phyloP scores from a whole-genome alignment of 2,329 filamentous ascomycete genomes.

The Endoconidiophora polonica region DNA sequence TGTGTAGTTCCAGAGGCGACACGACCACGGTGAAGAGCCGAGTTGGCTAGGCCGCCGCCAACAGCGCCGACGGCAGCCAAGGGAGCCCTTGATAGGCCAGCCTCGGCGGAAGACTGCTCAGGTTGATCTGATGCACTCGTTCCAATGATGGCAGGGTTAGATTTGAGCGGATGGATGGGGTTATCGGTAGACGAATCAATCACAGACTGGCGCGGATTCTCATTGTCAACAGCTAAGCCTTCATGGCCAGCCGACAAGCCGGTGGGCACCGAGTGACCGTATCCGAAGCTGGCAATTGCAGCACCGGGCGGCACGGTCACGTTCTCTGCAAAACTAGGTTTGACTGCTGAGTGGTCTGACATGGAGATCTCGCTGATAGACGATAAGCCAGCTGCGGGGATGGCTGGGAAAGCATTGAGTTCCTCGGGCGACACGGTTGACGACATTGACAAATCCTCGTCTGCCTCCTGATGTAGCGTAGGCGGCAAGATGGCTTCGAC shows the following conservation, averaged over 20 bases:
- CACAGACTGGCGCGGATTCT: not conserved
- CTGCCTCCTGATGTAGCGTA: not conserved
- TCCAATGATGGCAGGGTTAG: conserved; percentile 5
- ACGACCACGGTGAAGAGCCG: not conserved
- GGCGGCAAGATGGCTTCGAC: not conserved
- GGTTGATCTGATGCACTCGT: not conserved
- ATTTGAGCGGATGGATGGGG: conserved; percentile 7
- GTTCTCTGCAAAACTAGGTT: not conserved
- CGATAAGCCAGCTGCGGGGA: not conserved
- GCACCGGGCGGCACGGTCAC: not conserved
- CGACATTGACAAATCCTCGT: not conserved
- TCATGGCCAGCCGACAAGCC: not conserved
- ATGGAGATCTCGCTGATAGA: conserved; percentile 6
- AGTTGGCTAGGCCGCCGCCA: not conserved
- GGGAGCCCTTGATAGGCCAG: not conserved
- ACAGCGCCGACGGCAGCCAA: conserved; percentile 1
- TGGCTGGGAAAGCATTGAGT: conserved; percentile 1
- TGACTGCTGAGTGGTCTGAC: not conserved
- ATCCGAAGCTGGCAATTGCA: not conserved
- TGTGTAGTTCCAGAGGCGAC: not conserved
- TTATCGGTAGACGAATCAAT: not conserved
- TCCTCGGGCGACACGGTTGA: conserved; percentile 6
- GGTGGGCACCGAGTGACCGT: not conserved
- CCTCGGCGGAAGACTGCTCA: not conserved
- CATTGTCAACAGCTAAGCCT: not conserved